A percentile compares a stretch with the other conserved stretches of the same genome.
Conservation (phyloP, 2,329 filamentous ascomycete species). For the Colletotrichum lini region DNA sequence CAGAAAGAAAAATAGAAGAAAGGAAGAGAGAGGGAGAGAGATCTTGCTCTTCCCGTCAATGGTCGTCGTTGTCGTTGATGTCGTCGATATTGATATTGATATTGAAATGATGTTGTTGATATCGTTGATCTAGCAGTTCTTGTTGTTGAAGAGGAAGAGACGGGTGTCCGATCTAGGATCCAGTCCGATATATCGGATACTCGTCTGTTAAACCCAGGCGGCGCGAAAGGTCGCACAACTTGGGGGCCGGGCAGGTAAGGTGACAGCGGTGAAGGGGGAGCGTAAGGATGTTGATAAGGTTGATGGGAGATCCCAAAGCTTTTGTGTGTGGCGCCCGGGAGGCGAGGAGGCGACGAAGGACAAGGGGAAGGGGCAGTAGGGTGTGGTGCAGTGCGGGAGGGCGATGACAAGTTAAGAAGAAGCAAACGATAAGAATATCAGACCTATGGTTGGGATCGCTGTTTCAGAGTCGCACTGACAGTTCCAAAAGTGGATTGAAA, state of each 20-base stretch:
- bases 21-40: neutral
- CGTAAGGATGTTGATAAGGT: conserved; percentile 29
- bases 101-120: neutral
- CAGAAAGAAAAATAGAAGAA: no score
- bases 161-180: conserved; percentile 38
- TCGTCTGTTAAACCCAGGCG: conserved; percentile 39
- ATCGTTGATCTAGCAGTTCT: neutral
- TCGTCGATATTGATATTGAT: neutral
- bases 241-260: conserved; percentile 26
- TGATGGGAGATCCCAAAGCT: conserved; percentile 42
- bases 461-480: conserved; percentile 56
- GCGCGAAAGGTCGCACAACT: conserved; percentile 40
- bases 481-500: conserved; percentile 55
- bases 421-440: conserved; percentile 48
- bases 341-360: conserved; percentile 26
- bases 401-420: conserved; percentile 38
- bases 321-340: conserved; percentile 42
- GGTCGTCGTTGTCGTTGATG: neutral
- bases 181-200: conserved; percentile 42
- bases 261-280: conserved; percentile 30
- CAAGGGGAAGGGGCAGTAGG: conserved; percentile 35
- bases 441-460: conserved; percentile 55
- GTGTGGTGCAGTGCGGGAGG: conserved; percentile 14
- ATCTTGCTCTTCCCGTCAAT: conserved; percentile 1
- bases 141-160: neutral